These are phyloP conservation scores for Ophiocordyceps camponoti-floridani DNA, from an alignment of 2,329 filamentous ascomycete genomes.

Conservation along the genomic window DNA sequence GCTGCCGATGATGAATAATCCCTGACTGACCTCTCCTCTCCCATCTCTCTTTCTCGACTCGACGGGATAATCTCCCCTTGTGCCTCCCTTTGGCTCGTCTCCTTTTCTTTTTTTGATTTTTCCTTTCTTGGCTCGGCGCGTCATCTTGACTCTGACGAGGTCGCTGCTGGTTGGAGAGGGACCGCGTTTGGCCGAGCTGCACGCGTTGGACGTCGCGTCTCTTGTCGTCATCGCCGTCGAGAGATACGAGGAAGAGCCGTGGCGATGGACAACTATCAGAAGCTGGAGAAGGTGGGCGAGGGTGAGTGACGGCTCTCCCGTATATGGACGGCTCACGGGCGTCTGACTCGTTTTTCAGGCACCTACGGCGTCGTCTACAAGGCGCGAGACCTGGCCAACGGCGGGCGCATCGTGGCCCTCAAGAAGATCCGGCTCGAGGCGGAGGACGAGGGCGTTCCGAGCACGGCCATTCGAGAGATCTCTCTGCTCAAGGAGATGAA, in stretches of 20 bases:
- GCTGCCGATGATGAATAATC: not conserved
- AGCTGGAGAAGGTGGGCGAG: conserved; percentile 92
- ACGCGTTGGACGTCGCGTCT: too few relatives aligned
- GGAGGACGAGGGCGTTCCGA: conserved; percentile 85
- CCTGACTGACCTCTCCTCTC: not conserved
- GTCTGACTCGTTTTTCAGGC: conserved; percentile 28
- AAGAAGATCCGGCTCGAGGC: conserved; percentile 94
- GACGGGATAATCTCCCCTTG: too few relatives aligned
- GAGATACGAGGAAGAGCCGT: too few relatives aligned
- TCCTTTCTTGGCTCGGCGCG: not conserved
- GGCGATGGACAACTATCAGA: conserved; percentile 90
- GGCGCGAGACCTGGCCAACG: conserved; percentile 66
- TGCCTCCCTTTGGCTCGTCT: not conserved
- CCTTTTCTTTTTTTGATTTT: not conserved
- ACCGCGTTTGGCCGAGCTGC: too few relatives aligned
- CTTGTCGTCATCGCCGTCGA: too few relatives aligned
- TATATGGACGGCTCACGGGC: too few relatives aligned
- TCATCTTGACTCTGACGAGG: not conserved
- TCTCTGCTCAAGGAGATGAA: conserved; percentile 89
- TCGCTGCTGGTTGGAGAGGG: too few relatives aligned
- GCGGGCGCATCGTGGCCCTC: conserved; percentile 72
- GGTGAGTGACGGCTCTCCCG: conserved; percentile 37
- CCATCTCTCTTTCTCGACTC: not conserved
- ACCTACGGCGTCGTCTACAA: conserved; percentile 96
- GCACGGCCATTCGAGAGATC: conserved; percentile 86